Evolutionary conservation across 352 stramenopile genomes (phyloP), one percentile per base, ranked within the genome.

Genomic region (Peronosclerospora sorghi): DNA sequence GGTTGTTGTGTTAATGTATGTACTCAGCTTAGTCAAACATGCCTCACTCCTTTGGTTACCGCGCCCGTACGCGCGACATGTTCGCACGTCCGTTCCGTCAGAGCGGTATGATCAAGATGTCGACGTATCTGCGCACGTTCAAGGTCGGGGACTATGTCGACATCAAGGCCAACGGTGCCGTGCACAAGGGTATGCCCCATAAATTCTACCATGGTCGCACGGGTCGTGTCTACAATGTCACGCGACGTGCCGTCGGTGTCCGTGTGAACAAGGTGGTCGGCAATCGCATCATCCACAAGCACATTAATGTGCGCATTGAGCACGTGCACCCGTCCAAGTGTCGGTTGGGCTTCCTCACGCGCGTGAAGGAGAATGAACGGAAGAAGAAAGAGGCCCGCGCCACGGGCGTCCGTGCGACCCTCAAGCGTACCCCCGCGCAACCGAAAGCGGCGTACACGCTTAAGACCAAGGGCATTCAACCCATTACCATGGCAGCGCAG

Each of bases 141-240:
- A 98, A 98, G 89, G 91, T 98, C 45, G 96, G 96, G 42, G 96
- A 99, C 82, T 98, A 98, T 78, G 96, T 99, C n/a, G 96, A 99
- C 73, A 98, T 99, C 76, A 98, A 98, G 73, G 95, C 93, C 49
- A 97, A 99, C 83, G 94, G 89, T 50, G 94, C 93, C 54, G 87
- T 98, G 59, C 96, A 99, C 79, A 99, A 99, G 88, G 96, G 96
- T 78, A 99, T 99, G 96, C 96, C 96, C 35, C 95, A 98, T 94
- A 99, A 99, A 89, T 95, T 95, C 80, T 99, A 99, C 88, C 96
- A 99, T 78, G 96, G 96, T 63, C 91, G 96, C 54, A 99, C 96
- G 26, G 96, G 96, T 53, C 94, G 98, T 48, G 88, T 99, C 54
- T 99, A 95, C 89, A 99, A 99, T 73, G 93, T 99, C 43, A 99